These are phyloP conservation scores for Cytospora schulzeri DNA, from an alignment of 2,329 filamentous ascomycete species.

Conservation along the genomic window DNA sequence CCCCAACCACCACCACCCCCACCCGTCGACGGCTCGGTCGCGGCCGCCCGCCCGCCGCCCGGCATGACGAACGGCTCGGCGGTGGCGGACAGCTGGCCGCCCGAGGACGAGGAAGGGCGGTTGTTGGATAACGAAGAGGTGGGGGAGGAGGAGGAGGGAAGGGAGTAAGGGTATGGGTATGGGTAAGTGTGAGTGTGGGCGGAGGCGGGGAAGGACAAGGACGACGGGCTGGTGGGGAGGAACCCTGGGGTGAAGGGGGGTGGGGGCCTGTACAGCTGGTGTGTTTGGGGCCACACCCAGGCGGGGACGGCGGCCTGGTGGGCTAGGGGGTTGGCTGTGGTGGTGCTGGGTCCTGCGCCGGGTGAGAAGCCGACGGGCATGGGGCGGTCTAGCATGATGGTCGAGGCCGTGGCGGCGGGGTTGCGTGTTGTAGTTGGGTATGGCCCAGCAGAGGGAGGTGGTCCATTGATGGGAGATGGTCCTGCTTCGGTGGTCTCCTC, in stretches of 20 bases:
- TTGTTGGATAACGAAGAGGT: not conserved
- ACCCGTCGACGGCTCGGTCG: constrained; percentile 11
- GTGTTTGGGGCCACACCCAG: not conserved
- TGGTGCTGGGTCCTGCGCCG: not conserved
- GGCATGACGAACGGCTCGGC: constrained; percentile 18
- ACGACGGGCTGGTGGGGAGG: not conserved
- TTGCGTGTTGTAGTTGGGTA: not conserved
- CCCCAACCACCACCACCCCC: too few species aligned
- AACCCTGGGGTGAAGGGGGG: not conserved
- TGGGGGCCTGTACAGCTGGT: not conserved
- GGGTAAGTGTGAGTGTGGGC: too few species aligned
- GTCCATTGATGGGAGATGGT: not conserved
- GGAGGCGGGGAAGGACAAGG: too few species aligned
- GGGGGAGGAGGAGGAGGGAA: not conserved
- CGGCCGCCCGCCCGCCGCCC: not conserved
- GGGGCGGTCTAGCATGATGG: not conserved
- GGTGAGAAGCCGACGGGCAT: not conserved
- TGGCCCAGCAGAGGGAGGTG: not conserved
- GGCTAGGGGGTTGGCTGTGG: not conserved
- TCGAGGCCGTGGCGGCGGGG: not conserved
- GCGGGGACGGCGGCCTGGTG: not conserved
- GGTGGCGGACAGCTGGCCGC: not conserved
- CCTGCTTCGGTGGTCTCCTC: not conserved
- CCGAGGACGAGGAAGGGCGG: constrained; percentile 1
- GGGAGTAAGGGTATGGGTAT: too few species aligned